Evolutionary conservation across 495 filamentous ascomycete genomes (phyloP).

Genomic region (Hypomontagnella monticulosa): DNA sequence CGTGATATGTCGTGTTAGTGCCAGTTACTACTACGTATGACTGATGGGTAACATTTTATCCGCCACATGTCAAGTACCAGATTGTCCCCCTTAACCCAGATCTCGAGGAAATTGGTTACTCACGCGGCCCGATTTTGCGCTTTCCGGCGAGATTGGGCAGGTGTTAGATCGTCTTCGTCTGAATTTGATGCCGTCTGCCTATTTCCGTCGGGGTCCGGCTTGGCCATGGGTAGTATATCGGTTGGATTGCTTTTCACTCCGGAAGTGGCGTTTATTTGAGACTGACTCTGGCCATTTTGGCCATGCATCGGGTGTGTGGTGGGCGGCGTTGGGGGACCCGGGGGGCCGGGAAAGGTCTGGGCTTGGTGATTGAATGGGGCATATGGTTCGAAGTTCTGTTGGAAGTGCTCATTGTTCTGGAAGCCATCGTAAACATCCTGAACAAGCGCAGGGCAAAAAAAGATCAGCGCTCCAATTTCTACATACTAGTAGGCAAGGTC

Average conservation of each 20-base stretch:
- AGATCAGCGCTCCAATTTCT: constrained; percentile 34
- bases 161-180: constrained; percentile 71
- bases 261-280: constrained; percentile 43
- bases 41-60: not conserved
- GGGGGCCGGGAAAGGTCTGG: constrained; percentile 52
- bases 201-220: constrained; percentile 48
- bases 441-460: constrained; percentile 35
- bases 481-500: constrained; percentile 21
- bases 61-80: not conserved
- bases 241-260: constrained; percentile 36
- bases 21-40: not conserved
- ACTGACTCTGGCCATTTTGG: constrained; percentile 37
- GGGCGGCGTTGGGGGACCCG: constrained; percentile 58
- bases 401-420: constrained; percentile 56
- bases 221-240: constrained; percentile 51
- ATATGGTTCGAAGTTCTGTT: constrained; percentile 55
- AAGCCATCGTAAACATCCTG: constrained; percentile 59
- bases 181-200: constrained; percentile 57
- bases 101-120: constrained; percentile 49
- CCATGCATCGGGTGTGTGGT: constrained; percentile 44
- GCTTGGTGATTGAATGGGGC: constrained; percentile 52
- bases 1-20: constrained; percentile 17
- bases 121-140: constrained; percentile 98
- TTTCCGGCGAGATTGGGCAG: constrained; percentile 87
- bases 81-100: not conserved